Evolutionary conservation across 805 yeast genomes (phyloP), one percentile per base, ranked within the genome.

Genomic region (Teunomyces funiuensis): DNA sequence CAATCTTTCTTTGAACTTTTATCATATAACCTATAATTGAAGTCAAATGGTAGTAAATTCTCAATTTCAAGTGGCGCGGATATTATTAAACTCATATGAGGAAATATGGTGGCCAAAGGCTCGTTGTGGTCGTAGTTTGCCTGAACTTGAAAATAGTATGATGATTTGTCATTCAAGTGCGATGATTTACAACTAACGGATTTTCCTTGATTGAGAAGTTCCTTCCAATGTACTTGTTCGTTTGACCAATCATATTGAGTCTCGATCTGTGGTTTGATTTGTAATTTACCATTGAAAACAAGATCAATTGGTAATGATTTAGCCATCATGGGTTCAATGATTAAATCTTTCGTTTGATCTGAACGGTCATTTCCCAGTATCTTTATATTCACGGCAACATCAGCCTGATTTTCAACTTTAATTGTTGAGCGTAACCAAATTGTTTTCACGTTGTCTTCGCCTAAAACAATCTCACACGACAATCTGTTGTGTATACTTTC

Each of bases 1-100:
- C 89, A 81, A 43, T 83, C 90, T 44, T 75, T 76, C 40, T 76
- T 76, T 26, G 81, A 69, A 15, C 80, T 81, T 53, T 87, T 86
- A 58, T 89, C 93, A 60, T 84, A 85, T 10, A 93, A 71, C 42
- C 85, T 71, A 63, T 85, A 88, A 14, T 77, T 71, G 33, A 91
- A 62, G 52, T 87, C 96, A 56, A 76, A 85, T 0, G 99, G 98
- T 37, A 95, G 60, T 39, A 88, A 66, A 54, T 93, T 93, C 50
- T 86, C 89, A 43, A 93, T 71, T 51, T 86, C 87, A 34, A 93
- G 63, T 0, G 99, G 98, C 0, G 98, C 88, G 0, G 93, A 80
- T 5, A 93, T 65, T 3, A 81, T 74, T 17, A 93, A 65, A 6
- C 71, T 75, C 86, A 91, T 76, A 53, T 87, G 93, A 0, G 99